Percentiles rank a stretch among this genome's conserved stretches.
Evolutionary conservation across 805 yeast genomes (phyloP).

Genomic region (Spathaspora hagerdaliae): DNA sequence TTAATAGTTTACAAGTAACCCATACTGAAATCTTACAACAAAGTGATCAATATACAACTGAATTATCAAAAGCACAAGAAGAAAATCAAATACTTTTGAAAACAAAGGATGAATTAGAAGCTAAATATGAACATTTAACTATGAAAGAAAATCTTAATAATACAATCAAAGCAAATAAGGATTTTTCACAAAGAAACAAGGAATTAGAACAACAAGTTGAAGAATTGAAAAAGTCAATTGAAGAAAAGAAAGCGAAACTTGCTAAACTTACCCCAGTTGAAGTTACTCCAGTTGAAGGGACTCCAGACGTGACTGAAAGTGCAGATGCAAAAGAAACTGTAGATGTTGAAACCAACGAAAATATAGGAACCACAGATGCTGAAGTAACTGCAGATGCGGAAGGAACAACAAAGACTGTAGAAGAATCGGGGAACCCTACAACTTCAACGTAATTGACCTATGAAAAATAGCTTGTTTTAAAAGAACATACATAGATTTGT

Average conservation of each 20-base stretch:
- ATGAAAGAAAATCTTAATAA: slow-evolving; percentile 36
- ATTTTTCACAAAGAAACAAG: slow-evolving; percentile 27
- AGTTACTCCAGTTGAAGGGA: too few relatives aligned
- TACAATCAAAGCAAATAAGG: slow-evolving; percentile 38
- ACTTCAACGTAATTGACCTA: too few relatives aligned
- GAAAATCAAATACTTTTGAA: slow-evolving; percentile 15
- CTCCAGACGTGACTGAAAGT: too few relatives aligned
- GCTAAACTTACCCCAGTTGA: slow-evolving; percentile 7
- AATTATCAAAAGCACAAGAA: slow-evolving; percentile 16
- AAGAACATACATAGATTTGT: too few relatives aligned
- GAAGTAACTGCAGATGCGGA: too few relatives aligned
- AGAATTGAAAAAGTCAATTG: slow-evolving; percentile 20
- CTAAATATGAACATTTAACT: slow-evolving; percentile 26
- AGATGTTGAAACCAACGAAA: background rate
- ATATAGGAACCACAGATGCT: background rate
- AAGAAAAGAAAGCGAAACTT: slow-evolving; percentile 23
- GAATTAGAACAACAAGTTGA: slow-evolving; percentile 33
- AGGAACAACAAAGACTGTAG: too few relatives aligned
- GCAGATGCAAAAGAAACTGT: too few relatives aligned
- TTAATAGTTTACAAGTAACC: slow-evolving; percentile 27
- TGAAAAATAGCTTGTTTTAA: too few relatives aligned
- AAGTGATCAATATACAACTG: slow-evolving; percentile 21
- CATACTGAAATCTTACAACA: slow-evolving; percentile 35
- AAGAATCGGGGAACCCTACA: too few relatives aligned
- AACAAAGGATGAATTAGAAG: slow-evolving; percentile 14